Base-by-base conservation (phyloP, 495 filamentous ascomycete species). In the Cetradonia linearis region DNA sequence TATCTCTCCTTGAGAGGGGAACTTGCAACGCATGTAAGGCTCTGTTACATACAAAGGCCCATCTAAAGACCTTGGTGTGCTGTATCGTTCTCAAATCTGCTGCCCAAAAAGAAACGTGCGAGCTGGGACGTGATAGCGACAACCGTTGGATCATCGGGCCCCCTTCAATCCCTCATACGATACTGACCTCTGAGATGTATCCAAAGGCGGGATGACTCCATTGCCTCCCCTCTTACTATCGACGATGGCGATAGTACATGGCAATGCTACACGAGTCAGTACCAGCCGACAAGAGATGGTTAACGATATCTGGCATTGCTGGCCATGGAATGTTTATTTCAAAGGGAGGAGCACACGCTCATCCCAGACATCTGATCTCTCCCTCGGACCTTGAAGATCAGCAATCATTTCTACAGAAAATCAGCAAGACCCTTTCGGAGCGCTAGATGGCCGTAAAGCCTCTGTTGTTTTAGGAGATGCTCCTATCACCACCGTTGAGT, bases 381-480 rank as follows among this genome's bases (percentile, higher is more conserved):
- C 47, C 13, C 2, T 6, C 23, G 0, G 7, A 7, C 23, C 16
- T 30, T 40, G 48, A 38, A 13, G 11, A 9, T 30, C 20, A 14
- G 14, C 3, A 5, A 53, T 38, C 33, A 52, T 59, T 31, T 27
- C 57, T 30, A 11, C 30, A 11, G 46, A 52, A 28, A 50, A 69
- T 23, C 69, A 69, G 54, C 10, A 37, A 27, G 50, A 66, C 59
- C 68, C 69, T 31, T 70, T 70, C 61, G 62, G 66, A 23, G 13
- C 54, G 30, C 60, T 70, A 31, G 69, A 70, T 37, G 66, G 62
- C 28, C 69, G 69, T 56, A 66, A 68, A 37, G 31, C 37, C 23
- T 68, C 66, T 14, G 25, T 55, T 13, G 47, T 55, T 28, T 40
- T n/a, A 3, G 52, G 27, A 31, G 20, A 55, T 33, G 53, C 34